Percentiles rank a stretch among this genome's conserved stretches.
These are phyloP conservation scores for Scedosporium apiospermum DNA, from an alignment of 2,329 filamentous ascomycete species.

Conservation along the genomic window DNA sequence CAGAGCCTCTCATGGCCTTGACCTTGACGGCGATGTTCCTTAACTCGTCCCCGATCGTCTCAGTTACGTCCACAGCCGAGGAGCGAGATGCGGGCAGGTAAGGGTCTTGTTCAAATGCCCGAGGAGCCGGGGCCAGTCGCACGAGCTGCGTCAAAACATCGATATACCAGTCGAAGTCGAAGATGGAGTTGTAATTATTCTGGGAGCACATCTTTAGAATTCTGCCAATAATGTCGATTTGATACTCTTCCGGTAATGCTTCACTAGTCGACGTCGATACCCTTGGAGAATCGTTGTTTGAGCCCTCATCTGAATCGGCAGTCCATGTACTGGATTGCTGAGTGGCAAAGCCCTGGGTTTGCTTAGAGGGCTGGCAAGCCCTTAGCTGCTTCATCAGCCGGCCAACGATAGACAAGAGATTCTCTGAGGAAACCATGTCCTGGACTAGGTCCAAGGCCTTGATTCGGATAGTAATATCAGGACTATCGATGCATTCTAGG, in stretches of 20 bases:
- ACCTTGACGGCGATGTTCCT: constrained; percentile 90
- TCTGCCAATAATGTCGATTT: constrained; percentile 67
- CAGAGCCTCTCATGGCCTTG: constrained; percentile 67
- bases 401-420: constrained; percentile 73
- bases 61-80: constrained; percentile 43
- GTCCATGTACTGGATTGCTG: neutral
- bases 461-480: constrained; percentile 90
- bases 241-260: constrained; percentile 63
- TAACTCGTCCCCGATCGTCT: constrained; percentile 73
- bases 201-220: constrained; percentile 85
- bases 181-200: constrained; percentile 76
- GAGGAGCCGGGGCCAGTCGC: constrained; percentile 51
- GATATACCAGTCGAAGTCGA: constrained; percentile 97
- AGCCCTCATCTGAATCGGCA: constrained; percentile 6
- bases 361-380: constrained; percentile 30
- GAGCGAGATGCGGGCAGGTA: constrained; percentile 11
- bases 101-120: constrained; percentile 25
- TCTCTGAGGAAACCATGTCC: constrained; percentile 87
- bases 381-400: constrained; percentile 81
- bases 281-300: constrained; percentile 36
- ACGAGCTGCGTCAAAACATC: constrained; percentile 81
- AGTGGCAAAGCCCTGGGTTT: neutral
- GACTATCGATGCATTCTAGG: constrained; percentile 88
- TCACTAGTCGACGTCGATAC: neutral
- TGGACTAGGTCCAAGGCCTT: constrained; percentile 86